phyloP scores from a whole-genome alignment of 192 early-diverging fungal genomes.

The Umbelopsis sp. region DNA sequence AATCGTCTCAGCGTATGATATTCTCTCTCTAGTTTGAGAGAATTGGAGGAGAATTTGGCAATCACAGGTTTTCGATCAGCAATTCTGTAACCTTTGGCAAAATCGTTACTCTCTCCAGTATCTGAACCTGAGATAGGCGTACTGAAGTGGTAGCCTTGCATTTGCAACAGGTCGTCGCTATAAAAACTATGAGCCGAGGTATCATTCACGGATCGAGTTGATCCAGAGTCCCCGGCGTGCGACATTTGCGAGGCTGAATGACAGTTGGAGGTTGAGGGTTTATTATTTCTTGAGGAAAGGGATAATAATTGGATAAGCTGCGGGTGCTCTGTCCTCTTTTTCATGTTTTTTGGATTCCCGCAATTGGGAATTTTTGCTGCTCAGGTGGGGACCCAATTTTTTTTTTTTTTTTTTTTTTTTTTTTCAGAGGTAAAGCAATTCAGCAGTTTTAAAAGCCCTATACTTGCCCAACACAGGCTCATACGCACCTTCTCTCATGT shows the following conservation, averaged over 20 bases:
- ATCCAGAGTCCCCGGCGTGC: constrained; percentile 28
- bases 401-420: too few relatives aligned
- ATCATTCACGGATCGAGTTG: constrained; percentile 27
- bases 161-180: constrained; percentile 23
- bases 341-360: too few relatives aligned
- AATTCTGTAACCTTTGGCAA: constrained; percentile 30
- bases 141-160: constrained; percentile 32
- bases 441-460: too few relatives aligned
- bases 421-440: too few relatives aligned
- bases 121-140: constrained; percentile 22
- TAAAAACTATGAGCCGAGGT: constrained; percentile 8
- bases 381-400: too few relatives aligned
- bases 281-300: too few relatives aligned
- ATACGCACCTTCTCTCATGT: too few relatives aligned
- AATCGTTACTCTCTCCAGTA: constrained; percentile 28
- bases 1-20: constrained; percentile 30
- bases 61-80: constrained; percentile 31
- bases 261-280: too few relatives aligned
- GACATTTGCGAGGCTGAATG: background rate
- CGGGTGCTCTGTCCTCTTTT: too few relatives aligned
- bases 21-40: constrained; percentile 31
- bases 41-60: constrained; percentile 32
- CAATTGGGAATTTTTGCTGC: too few relatives aligned
- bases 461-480: too few relatives aligned
- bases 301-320: too few relatives aligned